Evolutionary conservation across 441 rosid species (phyloP).

Genomic region (Lagerstroemia fauriei): DNA sequence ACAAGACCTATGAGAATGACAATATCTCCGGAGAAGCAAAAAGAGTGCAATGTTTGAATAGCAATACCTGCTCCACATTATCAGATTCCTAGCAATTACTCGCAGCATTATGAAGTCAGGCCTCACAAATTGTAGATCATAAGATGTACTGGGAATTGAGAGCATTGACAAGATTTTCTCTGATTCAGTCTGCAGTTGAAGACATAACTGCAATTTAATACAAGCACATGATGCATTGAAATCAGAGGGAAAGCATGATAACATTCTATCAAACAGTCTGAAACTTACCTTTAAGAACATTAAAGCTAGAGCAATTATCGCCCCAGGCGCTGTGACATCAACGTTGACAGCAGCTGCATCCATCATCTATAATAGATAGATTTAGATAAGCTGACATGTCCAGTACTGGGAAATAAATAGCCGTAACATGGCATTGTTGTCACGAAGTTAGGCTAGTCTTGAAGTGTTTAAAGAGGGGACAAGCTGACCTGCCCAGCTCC

Average conservation of each 20-base stretch:
- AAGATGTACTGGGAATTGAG: slow-evolving; percentile 78
- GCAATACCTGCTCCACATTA: slow-evolving; percentile 91
- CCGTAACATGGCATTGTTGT: not conserved
- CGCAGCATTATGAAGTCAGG: slow-evolving; percentile 99
- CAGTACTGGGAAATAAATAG: not conserved
- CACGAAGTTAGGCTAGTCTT: not conserved
- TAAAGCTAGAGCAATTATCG: slow-evolving; percentile 80
- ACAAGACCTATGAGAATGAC: not conserved
- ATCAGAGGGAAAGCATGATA: slow-evolving; percentile 19
- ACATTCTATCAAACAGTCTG: not conserved
- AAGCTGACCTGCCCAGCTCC: slow-evolving; percentile 72
- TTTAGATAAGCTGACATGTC: not conserved
- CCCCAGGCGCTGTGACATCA: slow-evolving; percentile 98
- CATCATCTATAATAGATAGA: slow-evolving; percentile 55
- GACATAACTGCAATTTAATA: slow-evolving; percentile 5
- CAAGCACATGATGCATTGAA: not conserved
- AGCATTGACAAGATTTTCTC: slow-evolving; percentile 72
- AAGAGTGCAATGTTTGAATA: not conserved
- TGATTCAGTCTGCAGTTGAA: slow-evolving; percentile 75
- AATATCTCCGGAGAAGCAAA: not conserved
- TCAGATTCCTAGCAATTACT: slow-evolving; percentile 88
- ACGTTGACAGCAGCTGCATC: slow-evolving; percentile 77
- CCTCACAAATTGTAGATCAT: slow-evolving; percentile 85
- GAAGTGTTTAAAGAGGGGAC: slow-evolving; percentile 12
- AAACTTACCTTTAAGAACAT: slow-evolving; percentile 81